These are phyloP conservation scores for Penicillium coffeae DNA, from an alignment of 495 filamentous ascomycete genomes.

Conservation along the genomic window DNA sequence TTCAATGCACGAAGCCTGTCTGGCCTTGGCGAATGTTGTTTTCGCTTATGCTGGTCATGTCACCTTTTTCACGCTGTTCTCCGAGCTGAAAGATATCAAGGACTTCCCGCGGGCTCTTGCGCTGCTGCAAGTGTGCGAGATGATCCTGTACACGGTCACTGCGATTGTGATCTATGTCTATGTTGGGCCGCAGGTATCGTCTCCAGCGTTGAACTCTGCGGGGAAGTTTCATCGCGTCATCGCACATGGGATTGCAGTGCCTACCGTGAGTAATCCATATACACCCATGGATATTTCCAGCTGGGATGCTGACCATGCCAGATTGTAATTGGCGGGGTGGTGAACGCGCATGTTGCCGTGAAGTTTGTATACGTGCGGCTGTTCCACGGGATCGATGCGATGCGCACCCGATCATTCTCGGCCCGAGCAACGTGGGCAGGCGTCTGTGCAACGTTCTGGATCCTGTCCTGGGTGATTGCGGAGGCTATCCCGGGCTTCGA, in stretches of 20 bases:
- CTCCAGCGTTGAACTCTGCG: slow-evolving; percentile 64
- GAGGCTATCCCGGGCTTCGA: slow-evolving; percentile 64
- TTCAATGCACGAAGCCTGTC: slow-evolving; percentile 44
- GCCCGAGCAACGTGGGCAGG: slow-evolving; percentile 43
- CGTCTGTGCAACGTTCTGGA: slow-evolving; percentile 50
- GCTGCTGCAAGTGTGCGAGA: slow-evolving; percentile 56
- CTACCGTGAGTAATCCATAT: slow-evolving; percentile 40
- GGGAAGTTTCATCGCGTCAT: slow-evolving; percentile 56
- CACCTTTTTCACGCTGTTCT: slow-evolving; percentile 66
- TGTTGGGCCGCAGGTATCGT: slow-evolving; percentile 57
- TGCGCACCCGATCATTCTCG: slow-evolving; percentile 48
- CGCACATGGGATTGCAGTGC: slow-evolving; percentile 67
- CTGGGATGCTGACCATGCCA: slow-evolving; percentile 14
- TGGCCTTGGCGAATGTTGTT: slow-evolving; percentile 26
- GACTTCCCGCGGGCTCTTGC: slow-evolving; percentile 61
- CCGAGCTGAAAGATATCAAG: slow-evolving; percentile 61
- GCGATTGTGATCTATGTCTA: slow-evolving; percentile 65
- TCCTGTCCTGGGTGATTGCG: slow-evolving; percentile 61
- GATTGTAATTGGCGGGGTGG: slow-evolving; percentile 48
- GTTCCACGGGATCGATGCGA: slow-evolving; percentile 40
- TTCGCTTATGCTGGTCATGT: slow-evolving; percentile 54
- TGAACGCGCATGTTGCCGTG: slow-evolving; percentile 53
- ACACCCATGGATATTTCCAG: neutral
- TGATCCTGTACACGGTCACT: slow-evolving; percentile 61
- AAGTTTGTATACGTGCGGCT: slow-evolving; percentile 59